phyloP scores from a whole-genome alignment of 1,284 basidiomycete species.

The Ustilago crameri region DNA sequence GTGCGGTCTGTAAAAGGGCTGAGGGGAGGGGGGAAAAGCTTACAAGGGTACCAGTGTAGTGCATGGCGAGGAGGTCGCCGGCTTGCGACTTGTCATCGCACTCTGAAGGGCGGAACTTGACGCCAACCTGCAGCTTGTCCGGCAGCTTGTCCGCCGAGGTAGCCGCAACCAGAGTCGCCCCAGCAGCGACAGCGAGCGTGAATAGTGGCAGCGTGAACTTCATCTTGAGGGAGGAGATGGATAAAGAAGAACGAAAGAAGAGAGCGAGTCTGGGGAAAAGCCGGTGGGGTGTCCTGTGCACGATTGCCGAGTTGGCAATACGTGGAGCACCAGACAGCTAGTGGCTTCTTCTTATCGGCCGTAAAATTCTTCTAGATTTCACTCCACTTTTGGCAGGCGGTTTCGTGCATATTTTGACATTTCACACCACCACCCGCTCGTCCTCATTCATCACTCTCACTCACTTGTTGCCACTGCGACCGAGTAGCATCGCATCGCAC shows the following conservation, averaged over 20 bases:
- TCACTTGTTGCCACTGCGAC: no score
- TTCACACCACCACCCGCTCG: neutral
- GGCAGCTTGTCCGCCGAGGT: conserved; percentile 38
- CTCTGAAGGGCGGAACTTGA: conserved; percentile 71
- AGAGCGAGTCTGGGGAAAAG: conserved; percentile 11
- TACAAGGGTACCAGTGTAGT: conserved; percentile 77
- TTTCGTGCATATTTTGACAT: neutral
- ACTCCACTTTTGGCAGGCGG: conserved; percentile 10
- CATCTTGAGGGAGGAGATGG: conserved; percentile 8
- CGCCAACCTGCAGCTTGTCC: conserved; percentile 62
- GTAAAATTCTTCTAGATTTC: conserved; percentile 1
- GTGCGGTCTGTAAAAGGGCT: no score
- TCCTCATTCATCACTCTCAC: neutral
- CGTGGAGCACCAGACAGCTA: conserved; percentile 38
- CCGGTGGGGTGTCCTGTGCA: conserved; percentile 4
- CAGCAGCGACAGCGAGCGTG: conserved; percentile 21
- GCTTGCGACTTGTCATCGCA: conserved; percentile 75
- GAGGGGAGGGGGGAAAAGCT: neutral
- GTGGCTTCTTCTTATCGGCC: conserved; percentile 32
- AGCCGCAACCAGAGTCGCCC: conserved; percentile 47
- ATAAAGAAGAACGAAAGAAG: neutral
- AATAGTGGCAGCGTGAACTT: conserved; percentile 13
- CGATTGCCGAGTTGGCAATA: neutral
- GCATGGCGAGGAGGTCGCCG: conserved; percentile 77
- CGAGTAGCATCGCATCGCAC: no score